Percentiles rank a stretch among this genome's conserved stretches.
phyloP scores from a whole-genome alignment of 106 monocot genomes.

The Allium sativum region DNA sequence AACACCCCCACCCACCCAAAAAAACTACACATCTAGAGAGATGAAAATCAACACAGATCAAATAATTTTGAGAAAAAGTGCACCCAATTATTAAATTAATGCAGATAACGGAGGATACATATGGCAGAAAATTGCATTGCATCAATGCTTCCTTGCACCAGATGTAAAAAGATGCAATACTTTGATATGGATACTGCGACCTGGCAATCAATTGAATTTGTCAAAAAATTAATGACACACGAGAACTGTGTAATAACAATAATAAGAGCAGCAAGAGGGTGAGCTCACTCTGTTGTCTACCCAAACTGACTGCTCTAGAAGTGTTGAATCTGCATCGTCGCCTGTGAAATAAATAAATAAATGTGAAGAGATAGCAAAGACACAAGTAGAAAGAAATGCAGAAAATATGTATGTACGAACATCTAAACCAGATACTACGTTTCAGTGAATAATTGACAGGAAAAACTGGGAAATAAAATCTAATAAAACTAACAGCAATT shows the following conservation, averaged over 20 bases:
- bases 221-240: not conserved
- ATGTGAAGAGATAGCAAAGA: too few species aligned
- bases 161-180: constrained; percentile 76
- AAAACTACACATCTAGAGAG: too few species aligned
- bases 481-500: too few species aligned
- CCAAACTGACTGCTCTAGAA: constrained; percentile 55
- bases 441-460: too few species aligned
- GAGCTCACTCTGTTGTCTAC: constrained; percentile 38
- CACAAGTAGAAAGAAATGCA: too few species aligned
- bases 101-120: constrained; percentile 48
- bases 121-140: constrained; percentile 77
- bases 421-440: too few species aligned
- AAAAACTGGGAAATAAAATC: too few species aligned
- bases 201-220: constrained; percentile 17
- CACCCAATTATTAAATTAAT: not conserved
- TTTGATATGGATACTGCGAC: constrained; percentile 52
- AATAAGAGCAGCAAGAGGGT: not conserved
- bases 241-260: not conserved
- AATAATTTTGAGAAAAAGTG: too few species aligned
- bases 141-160: constrained; percentile 51
- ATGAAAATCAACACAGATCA: too few species aligned
- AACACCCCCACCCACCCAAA: too few species aligned
- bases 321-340: constrained; percentile 57
- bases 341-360: constrained; percentile 31
- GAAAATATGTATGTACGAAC: too few species aligned